A percentile compares a stretch with the other conserved stretches of the same genome.
Conservation (phyloP, 176 grass and related monocot species). For the Eleusine coracana region DNA sequence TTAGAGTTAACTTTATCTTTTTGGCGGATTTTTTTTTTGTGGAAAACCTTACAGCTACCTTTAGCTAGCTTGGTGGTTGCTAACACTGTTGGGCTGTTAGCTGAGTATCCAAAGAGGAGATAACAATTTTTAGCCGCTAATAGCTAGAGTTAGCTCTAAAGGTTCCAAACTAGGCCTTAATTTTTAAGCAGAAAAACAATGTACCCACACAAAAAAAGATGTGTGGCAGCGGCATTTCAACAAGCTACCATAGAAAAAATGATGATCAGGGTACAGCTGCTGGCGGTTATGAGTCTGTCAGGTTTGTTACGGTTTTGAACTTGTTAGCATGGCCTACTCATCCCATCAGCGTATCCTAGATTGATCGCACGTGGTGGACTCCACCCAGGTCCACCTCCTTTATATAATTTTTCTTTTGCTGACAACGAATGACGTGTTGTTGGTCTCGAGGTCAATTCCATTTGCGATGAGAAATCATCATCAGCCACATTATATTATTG, state of each 20-base stretch:
- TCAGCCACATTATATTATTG: too few species aligned
- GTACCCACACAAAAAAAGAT: neutral
- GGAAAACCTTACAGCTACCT: too few species aligned
- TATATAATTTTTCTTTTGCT: neutral
- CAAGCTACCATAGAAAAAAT: neutral
- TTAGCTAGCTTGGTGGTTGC: too few species aligned
- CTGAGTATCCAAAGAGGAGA: too few species aligned
- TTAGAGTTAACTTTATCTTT: too few species aligned
- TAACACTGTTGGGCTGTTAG: too few species aligned
- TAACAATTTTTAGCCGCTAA: too few species aligned
- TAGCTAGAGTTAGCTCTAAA: too few species aligned
- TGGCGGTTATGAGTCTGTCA: slow-evolving; percentile 24
- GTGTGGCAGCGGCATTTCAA: slow-evolving; percentile 2
- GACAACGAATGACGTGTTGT: neutral
- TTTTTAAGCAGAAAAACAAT: too few species aligned
- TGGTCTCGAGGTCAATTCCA: neutral
- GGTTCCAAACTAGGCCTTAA: too few species aligned
- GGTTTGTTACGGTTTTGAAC: slow-evolving; percentile 33
- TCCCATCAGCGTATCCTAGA: neutral
- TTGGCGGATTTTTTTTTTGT: too few species aligned
- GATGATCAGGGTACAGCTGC: slow-evolving; percentile 2
- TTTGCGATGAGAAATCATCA: slow-evolving; percentile 1
- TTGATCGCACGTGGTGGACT: neutral
- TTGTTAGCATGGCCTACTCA: neutral
- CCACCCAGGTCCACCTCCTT: neutral